A percentile compares a stretch with the other conserved stretches of the same genome.
These are phyloP conservation scores for Rhodotorula babjevae DNA, from an alignment of 768 basidiomycete genomes.

Conservation along the genomic window DNA sequence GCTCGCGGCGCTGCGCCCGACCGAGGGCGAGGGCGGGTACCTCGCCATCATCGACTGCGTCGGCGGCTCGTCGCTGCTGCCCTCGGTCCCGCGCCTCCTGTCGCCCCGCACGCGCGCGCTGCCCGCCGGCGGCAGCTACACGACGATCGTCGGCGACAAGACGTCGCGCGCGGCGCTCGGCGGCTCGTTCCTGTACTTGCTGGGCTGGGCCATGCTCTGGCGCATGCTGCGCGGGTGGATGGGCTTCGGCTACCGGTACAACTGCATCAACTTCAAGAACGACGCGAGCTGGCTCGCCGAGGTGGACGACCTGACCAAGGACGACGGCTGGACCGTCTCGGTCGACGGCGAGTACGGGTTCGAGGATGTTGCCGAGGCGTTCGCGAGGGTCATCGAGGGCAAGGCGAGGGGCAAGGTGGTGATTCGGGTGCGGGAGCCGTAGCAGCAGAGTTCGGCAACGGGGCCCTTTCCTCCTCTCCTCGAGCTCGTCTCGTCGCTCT, in stretches of 20 bases:
- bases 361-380: slow-evolving; percentile 28
- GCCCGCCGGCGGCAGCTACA: slow-evolving; percentile 3
- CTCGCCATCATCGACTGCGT: slow-evolving; percentile 35
- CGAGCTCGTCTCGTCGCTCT: too few species aligned
- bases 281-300: slow-evolving; percentile 10
- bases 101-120: slow-evolving; percentile 2
- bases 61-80: slow-evolving; percentile 32
- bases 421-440: slow-evolving; percentile 14
- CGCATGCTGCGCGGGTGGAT: slow-evolving; percentile 24
- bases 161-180: slow-evolving; percentile 18
- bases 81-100: background rate
- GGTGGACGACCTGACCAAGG: background rate
- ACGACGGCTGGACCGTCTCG: slow-evolving; percentile 1
- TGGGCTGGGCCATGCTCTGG: slow-evolving; percentile 1
- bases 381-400: slow-evolving; percentile 30
- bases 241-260: slow-evolving; percentile 13
- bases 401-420: slow-evolving; percentile 39
- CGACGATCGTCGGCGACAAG: slow-evolving; percentile 42
- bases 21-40: slow-evolving; percentile 12
- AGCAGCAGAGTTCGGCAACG: background rate
- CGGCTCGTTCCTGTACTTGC: slow-evolving; percentile 18
- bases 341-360: slow-evolving; percentile 34
- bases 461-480: too few species aligned
- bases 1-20: slow-evolving; percentile 9
- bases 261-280: slow-evolving; percentile 22